Evolutionary conservation across 805 yeast species (phyloP), one percentile per base, ranked within the genome.

Genomic region (Cyberlindnera xylosilytica): DNA sequence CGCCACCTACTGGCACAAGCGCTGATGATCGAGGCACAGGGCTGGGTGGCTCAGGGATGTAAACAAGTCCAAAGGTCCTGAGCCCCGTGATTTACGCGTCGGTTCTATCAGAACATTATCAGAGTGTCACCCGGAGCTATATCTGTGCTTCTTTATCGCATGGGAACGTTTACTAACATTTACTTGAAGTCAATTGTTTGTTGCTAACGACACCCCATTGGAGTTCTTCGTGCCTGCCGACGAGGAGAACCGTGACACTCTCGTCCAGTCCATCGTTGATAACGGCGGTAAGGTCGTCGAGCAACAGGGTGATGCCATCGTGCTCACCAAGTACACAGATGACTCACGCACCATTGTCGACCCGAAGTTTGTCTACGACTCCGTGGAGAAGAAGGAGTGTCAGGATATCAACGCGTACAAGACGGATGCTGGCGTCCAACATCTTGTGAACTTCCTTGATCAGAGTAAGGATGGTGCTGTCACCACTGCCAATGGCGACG

Each of bases 251-350:
- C 46, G 56, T 27, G 48, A 42, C 3, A 33, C 32, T 1, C 29
- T 56, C 20, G 34, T 38, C 3, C 28, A 43, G 2, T 17, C 47
- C 17, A 41, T 58, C 18, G 27, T 22, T 7, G 28, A 39, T 8
- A 41, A 52, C 35, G 61, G 61, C 26, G 62, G 62, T 36, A 36
- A 41, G 27, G 32, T 55, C 17, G 38, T 46, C 1, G 37, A 43
- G 2, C 50, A 45, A 10, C 45, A 48, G 15, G 28, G 42, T n/a
- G 30, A 27, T 11, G 58, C 46, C 20, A 41, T 48, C 15, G 38
- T 42, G 24, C 36, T 58, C 24, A 54, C 61, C 9, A 46, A 45
- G 18, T 46, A 23, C 30, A 44, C 44, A 7, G 58, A 52, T 12
- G 47, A 46, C 7, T 40, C 48, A 16, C 43, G 51, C 15, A 46